Evolutionary conservation across 495 filamentous ascomycete genomes (phyloP).

Genomic region (Daldinia bambusicola): DNA sequence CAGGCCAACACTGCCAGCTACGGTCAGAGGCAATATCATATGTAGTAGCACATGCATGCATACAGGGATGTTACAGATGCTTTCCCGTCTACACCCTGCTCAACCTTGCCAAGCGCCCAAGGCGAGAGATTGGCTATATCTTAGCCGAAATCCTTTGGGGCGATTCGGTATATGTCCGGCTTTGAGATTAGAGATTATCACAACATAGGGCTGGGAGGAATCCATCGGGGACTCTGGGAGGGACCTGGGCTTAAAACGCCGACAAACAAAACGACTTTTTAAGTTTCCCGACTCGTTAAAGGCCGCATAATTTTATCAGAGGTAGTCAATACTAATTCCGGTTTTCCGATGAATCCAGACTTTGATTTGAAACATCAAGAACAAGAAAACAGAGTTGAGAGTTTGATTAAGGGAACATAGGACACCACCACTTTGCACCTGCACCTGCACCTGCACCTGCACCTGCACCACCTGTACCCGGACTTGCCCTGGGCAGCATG

Average conservation of each 20-base stretch:
- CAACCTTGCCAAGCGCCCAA: conserved; percentile 23
- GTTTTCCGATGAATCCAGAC: background rate
- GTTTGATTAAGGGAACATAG: conserved; percentile 14
- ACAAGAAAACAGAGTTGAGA: background rate
- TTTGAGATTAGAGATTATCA: conserved; percentile 27
- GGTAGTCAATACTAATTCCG: conserved; percentile 11
- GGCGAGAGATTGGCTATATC: conserved; percentile 16
- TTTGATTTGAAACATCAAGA: background rate
- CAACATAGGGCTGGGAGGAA: conserved; percentile 20
- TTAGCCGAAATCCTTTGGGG: conserved; percentile 27
- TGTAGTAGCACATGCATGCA: conserved; percentile 16
- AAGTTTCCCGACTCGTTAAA: conserved; percentile 8
- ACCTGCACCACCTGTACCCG: no score
- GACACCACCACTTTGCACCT: background rate
- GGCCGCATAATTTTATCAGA: conserved; percentile 14
- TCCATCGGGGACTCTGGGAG: no score
- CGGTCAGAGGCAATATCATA: conserved; percentile 13
- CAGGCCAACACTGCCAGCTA: conserved; percentile 6
- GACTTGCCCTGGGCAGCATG: no score
- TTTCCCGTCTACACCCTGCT: conserved; percentile 25
- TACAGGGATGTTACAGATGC: conserved; percentile 19
- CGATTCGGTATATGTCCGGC: conserved; percentile 7
- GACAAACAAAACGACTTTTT: no score
- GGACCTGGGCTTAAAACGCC: no score
- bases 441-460: no score